Evolutionary conservation across 108 stramenopile species (phyloP).

Genomic region (Thalassiosira profunda): DNA sequence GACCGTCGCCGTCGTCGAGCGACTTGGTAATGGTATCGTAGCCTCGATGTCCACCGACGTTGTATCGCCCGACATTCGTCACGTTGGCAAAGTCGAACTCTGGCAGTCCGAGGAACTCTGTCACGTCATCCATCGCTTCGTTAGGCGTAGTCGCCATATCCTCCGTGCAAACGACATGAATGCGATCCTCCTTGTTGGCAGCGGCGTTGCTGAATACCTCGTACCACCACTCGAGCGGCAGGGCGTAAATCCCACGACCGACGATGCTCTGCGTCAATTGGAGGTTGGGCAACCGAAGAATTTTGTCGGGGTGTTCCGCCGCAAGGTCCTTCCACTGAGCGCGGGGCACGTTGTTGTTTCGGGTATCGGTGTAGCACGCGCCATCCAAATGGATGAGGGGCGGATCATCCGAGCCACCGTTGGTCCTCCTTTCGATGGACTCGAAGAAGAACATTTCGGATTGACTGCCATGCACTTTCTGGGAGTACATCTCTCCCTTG

Average conservation of each 20-base stretch:
- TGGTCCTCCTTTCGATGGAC: constrained; percentile 30
- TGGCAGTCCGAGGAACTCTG: constrained; percentile 76
- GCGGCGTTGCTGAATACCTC: constrained; percentile 31
- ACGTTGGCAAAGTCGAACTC: constrained; percentile 61
- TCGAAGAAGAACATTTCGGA: constrained; percentile 27
- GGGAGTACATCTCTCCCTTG: constrained; percentile 30
- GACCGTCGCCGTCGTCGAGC: constrained; percentile 50
- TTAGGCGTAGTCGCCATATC: constrained; percentile 56
- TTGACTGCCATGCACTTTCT: background rate
- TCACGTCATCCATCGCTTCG: constrained; percentile 53
- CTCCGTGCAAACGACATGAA: constrained; percentile 81
- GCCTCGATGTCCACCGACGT: constrained; percentile 81
- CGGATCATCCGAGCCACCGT: constrained; percentile 6
- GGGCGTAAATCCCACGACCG: constrained; percentile 70
- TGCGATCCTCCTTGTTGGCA: constrained; percentile 24
- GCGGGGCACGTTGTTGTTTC: constrained; percentile 53
- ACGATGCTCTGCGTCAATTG: constrained; percentile 76
- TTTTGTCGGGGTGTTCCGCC: constrained; percentile 57
- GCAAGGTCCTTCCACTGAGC: constrained; percentile 71
- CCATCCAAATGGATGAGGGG: constrained; percentile 75
- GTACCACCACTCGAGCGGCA: constrained; percentile 93
- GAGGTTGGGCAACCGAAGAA: constrained; percentile 55
- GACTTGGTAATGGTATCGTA: constrained; percentile 71
- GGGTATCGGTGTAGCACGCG: constrained; percentile 63
- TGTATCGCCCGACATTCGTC: constrained; percentile 64